Evolutionary conservation across 495 filamentous ascomycete species (phyloP).

Genomic region (Aspergillus biplanus): DNA sequence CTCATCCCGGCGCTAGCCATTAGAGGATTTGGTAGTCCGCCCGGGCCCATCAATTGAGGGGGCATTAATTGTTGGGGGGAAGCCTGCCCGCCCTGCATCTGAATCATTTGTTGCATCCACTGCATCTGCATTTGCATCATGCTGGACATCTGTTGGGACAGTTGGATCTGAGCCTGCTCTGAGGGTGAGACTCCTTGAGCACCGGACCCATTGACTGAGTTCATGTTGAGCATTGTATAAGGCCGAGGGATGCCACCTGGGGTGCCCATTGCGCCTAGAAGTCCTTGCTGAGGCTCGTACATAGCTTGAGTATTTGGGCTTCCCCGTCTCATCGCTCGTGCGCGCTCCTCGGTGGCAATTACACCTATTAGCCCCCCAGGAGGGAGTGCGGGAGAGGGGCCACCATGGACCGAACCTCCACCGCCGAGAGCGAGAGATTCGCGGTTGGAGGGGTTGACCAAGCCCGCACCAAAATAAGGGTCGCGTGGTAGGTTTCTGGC

Average conservation of each 20-base stretch:
- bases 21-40: conserved; percentile 19
- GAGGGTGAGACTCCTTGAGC: conserved; percentile 49
- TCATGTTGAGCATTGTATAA: conserved; percentile 52
- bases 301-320: conserved; percentile 69
- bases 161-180: conserved; percentile 79
- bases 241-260: conserved; percentile 45
- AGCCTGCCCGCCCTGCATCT: conserved; percentile 59
- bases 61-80: conserved; percentile 28
- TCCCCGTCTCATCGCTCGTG: conserved; percentile 74
- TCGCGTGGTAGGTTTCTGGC: conserved; percentile 85
- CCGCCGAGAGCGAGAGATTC: conserved; percentile 74
- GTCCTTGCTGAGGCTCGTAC: conserved; percentile 41
- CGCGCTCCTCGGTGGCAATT: conserved; percentile 83
- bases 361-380: conserved; percentile 85
- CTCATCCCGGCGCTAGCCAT: conserved; percentile 32
- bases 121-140: conserved; percentile 97
- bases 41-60: neutral
- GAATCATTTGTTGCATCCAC: conserved; percentile 76
- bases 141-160: conserved; percentile 84
- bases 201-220: conserved; percentile 41
- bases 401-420: conserved; percentile 60
- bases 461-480: conserved; percentile 82
- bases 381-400: conserved; percentile 42
- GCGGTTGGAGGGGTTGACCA: conserved; percentile 73
- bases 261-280: conserved; percentile 34